Percentiles rank a stretch among this genome's conserved stretches.
Evolutionary conservation across 2,329 filamentous ascomycete genomes (phyloP).

Genomic region (Stachybotrys chartarum): DNA sequence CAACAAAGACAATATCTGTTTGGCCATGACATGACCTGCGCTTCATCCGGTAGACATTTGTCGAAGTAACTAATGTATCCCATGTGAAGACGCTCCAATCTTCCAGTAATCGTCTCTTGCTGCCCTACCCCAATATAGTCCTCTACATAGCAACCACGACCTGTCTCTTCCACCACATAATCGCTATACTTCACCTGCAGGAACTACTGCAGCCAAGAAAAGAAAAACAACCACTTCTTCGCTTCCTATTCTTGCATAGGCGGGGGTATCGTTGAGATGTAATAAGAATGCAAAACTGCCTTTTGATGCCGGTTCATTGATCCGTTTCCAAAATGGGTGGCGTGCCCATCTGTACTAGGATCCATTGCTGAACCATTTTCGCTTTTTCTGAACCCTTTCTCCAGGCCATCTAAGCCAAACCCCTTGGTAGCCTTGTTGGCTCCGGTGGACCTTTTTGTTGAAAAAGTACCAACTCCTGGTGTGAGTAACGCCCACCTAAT

Average conservation of each 20-base stretch:
- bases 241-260: slow-evolving; percentile 20
- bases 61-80: background rate
- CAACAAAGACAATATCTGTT: background rate
- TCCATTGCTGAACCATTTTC: background rate
- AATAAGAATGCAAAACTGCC: slow-evolving; percentile 22
- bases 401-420: slow-evolving; percentile 14
- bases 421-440: slow-evolving; percentile 7
- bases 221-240: background rate
- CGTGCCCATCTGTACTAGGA: background rate
- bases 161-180: slow-evolving; percentile 10
- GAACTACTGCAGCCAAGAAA: slow-evolving; percentile 13
- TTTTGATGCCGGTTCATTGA: background rate
- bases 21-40: background rate
- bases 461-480: slow-evolving; percentile 26
- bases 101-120: background rate
- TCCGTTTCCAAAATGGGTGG: background rate
- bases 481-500: slow-evolving; percentile 14
- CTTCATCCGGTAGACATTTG: background rate
- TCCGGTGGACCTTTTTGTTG: slow-evolving; percentile 32
- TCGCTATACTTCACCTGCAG: slow-evolving; percentile 4
- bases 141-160: slow-evolving; percentile 4
- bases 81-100: too few relatives aligned
- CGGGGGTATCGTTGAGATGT: slow-evolving; percentile 33
- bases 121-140: background rate
- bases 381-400: slow-evolving; percentile 6